These are phyloP conservation scores for Bolboschoenoplectus hybrid DNA, from an alignment of 202 grass and related monocot species.

Conservation along the genomic window DNA sequence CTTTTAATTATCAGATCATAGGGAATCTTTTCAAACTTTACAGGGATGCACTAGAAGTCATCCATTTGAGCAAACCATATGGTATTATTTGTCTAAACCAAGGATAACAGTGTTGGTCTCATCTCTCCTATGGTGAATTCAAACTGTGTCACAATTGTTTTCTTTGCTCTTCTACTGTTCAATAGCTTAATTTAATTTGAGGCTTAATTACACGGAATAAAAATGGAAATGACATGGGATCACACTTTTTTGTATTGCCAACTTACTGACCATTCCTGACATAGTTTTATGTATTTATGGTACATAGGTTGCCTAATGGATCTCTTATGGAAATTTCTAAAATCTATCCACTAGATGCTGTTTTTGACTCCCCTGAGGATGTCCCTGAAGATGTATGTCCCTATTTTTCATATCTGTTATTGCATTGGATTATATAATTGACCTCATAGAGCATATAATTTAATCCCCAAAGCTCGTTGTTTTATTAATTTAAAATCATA, in stretches of 20 bases:
- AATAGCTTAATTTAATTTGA: neutral
- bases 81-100: neutral
- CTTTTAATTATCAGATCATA: neutral
- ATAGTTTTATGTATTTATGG: slow-evolving; percentile 22
- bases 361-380: slow-evolving; percentile 84
- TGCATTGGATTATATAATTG: slow-evolving; percentile 20
- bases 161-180: neutral
- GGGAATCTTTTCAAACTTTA: neutral
- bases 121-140: neutral
- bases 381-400: slow-evolving; percentile 88
- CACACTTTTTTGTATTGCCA: slow-evolving; percentile 23
- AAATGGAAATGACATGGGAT: neutral
- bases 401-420: slow-evolving; percentile 37
- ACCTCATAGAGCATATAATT: neutral
- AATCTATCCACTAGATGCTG: slow-evolving; percentile 90
- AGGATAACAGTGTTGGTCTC: neutral
- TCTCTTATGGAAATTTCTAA: slow-evolving; percentile 93
- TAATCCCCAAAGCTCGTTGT: neutral
- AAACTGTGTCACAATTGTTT: slow-evolving; percentile 2
- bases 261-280: slow-evolving; percentile 13
- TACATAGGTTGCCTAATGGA: slow-evolving; percentile 78
- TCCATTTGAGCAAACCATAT: neutral
- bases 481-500: slow-evolving; percentile 9
- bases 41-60: neutral
- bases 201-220: neutral